A percentile compares a stretch with the other conserved stretches of the same genome.
Conservation (phyloP, 495 filamentous ascomycete genomes). For the Podospora pseudocomata region DNA sequence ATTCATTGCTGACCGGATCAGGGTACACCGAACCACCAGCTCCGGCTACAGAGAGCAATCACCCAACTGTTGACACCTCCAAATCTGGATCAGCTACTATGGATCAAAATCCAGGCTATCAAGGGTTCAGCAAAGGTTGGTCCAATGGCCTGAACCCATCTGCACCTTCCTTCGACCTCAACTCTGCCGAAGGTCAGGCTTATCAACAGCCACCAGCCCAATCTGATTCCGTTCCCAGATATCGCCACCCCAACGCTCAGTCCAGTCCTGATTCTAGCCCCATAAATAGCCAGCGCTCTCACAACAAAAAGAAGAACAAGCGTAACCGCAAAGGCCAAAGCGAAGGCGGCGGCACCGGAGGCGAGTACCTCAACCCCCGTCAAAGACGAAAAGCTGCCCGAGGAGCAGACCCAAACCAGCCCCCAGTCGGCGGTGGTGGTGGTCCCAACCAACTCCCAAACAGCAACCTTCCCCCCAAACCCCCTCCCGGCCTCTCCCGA, state of each 20-base stretch:
- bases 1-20: not conserved
- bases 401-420: not conserved
- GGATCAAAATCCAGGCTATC: not conserved
- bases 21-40: not conserved
- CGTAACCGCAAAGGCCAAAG: not conserved
- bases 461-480: not conserved
- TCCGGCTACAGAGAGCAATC: not conserved
- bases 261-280: not conserved
- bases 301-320: not conserved
- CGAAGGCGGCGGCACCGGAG: not conserved
- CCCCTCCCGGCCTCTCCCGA: not conserved
- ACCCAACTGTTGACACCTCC: not conserved
- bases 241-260: not conserved
- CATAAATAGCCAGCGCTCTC: not conserved
- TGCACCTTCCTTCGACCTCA: not conserved
- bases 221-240: not conserved
- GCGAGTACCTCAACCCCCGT: not conserved
- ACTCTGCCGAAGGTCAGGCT: not conserved
- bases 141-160: not conserved
- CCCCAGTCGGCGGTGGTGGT: not conserved
- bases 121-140: not conserved
- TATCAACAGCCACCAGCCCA: not conserved
- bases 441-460: not conserved
- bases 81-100: not conserved
- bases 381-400: not conserved